A percentile compares a stretch with the other conserved stretches of the same genome.
phyloP scores from a whole-genome alignment of 768 basidiomycete genomes.

The Trametes cingulata region DNA sequence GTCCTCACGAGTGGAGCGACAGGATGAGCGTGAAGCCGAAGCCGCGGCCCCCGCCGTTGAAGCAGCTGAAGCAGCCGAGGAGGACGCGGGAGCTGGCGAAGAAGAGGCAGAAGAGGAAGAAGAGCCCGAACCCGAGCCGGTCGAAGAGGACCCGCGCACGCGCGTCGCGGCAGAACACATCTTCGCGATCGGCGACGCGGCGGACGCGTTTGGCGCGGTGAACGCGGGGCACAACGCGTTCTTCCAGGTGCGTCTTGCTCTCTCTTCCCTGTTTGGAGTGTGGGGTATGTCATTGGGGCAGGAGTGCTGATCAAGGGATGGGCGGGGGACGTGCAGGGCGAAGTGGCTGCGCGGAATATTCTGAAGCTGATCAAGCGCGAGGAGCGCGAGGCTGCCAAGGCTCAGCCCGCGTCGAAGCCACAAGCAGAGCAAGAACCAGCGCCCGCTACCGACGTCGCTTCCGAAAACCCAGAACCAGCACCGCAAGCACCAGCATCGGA shows the following conservation, averaged over 20 bases:
- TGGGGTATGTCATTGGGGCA: too few relatives aligned
- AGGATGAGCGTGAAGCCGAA: too few relatives aligned
- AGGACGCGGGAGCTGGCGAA: conserved; percentile 13
- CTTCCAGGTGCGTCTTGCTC: conserved; percentile 40
- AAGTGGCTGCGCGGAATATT: conserved; percentile 58
- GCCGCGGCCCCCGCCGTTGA: too few relatives aligned
- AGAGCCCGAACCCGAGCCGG: conserved; percentile 12
- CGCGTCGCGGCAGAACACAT: conserved; percentile 50
- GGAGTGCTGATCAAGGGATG: too few relatives aligned
- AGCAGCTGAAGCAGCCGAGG: too few relatives aligned
- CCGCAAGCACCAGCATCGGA: too few relatives aligned
- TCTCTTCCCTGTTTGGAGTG: too few relatives aligned
- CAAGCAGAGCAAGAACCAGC: neutral
- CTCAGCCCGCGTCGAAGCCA: too few relatives aligned
- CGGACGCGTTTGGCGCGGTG: conserved; percentile 64
- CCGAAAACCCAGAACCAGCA: too few relatives aligned
- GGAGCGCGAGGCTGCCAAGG: neutral
- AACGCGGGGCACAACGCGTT: conserved; percentile 61
- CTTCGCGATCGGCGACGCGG: conserved; percentile 64
- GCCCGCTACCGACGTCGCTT: neutral
- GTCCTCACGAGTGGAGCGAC: neutral
- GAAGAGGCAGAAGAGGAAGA: conserved; percentile 11
- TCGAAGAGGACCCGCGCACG: conserved; percentile 20
- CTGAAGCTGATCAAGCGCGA: conserved; percentile 42
- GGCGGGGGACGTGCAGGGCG: conserved; percentile 33